Evolutionary conservation across 2,329 filamentous ascomycete species (phyloP).

Genomic region (Coleophoma eucalyptorum): DNA sequence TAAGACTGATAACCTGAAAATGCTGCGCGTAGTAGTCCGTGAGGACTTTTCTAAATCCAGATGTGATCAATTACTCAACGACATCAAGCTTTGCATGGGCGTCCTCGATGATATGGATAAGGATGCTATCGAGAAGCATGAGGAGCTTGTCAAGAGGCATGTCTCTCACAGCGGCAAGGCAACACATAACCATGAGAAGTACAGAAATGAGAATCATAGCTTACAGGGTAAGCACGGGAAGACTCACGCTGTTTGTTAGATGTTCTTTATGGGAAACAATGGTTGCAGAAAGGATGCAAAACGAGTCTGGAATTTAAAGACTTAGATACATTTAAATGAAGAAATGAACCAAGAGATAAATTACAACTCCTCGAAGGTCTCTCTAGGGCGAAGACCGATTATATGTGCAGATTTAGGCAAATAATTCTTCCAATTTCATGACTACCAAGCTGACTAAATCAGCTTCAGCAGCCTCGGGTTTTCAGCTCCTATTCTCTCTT

Average conservation of each 20-base stretch:
- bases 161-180: constrained; percentile 46
- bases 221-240: constrained; percentile 88
- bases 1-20: constrained; percentile 76
- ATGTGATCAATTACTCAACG: constrained; percentile 73
- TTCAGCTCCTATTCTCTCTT: too few species aligned
- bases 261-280: background rate
- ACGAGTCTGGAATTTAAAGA: too few species aligned
- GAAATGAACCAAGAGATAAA: too few species aligned
- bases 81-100: constrained; percentile 74
- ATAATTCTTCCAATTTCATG: too few species aligned
- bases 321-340: too few species aligned
- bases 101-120: constrained; percentile 72
- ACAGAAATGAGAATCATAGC: constrained; percentile 75
- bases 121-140: constrained; percentile 65
- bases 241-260: constrained; percentile 78
- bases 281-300: too few species aligned
- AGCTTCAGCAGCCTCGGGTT: too few species aligned
- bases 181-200: constrained; percentile 44
- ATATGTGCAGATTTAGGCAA: too few species aligned
- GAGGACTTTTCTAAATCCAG: constrained; percentile 85
- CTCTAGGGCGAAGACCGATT: too few species aligned
- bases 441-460: too few species aligned
- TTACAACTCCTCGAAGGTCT: too few species aligned
- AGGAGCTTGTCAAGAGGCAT: constrained; percentile 60
- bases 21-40: constrained; percentile 87